Evolutionary conservation across 73 alveolate species (phyloP).

Genomic region (Tetrahymena elliotti): DNA sequence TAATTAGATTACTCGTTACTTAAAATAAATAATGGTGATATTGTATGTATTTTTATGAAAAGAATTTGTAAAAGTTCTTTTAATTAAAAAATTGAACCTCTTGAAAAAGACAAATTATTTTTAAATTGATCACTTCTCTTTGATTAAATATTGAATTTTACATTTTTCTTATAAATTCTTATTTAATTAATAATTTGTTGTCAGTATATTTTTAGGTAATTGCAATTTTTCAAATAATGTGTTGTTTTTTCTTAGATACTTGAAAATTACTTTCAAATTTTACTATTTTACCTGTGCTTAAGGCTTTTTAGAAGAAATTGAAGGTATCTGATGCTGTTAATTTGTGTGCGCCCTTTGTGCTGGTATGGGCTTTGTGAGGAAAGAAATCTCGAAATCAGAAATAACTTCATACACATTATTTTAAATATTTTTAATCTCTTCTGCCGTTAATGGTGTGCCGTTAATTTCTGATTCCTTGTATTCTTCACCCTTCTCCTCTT

Average conservation of each 20-base stretch:
- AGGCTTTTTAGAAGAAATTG: background rate
- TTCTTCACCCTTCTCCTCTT: background rate
- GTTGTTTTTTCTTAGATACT: background rate
- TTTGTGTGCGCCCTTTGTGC: background rate
- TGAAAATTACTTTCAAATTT: background rate
- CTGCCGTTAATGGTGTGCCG: background rate
- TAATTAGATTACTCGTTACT: too few relatives aligned
- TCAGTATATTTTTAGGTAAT: background rate
- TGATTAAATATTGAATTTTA: too few relatives aligned
- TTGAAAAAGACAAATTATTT: too few relatives aligned
- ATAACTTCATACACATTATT: background rate
- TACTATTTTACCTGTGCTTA: background rate
- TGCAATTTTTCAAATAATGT: background rate
- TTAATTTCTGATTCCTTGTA: background rate
- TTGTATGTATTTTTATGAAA: too few relatives aligned
- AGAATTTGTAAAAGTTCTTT: too few relatives aligned
- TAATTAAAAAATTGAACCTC: background rate
- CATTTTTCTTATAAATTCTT: background rate
- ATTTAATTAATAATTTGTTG: background rate
- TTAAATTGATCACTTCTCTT: background rate
- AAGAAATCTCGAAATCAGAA: background rate
- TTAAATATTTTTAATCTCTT: background rate
- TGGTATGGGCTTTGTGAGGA: background rate
- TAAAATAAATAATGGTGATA: too few relatives aligned
- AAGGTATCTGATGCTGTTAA: background rate